Percentiles rank a stretch among this genome's conserved stretches.
Conservation (phyloP, 2,329 filamentous ascomycete species). For the Drechmeria coniospora region DNA sequence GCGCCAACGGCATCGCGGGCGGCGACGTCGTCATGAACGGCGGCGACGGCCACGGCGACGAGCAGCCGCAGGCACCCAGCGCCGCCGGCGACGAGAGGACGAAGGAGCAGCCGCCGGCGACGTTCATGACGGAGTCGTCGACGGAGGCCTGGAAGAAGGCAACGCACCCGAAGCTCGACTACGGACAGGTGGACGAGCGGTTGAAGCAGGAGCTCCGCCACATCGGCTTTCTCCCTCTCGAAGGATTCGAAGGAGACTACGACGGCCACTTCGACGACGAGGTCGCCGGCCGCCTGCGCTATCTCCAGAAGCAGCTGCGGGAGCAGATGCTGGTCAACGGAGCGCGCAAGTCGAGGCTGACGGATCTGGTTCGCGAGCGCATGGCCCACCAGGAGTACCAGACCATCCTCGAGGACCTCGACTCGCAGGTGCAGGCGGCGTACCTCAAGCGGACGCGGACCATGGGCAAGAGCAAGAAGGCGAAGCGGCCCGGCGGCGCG, state of each 20-base stretch:
- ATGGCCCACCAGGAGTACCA: conserved; percentile 96
- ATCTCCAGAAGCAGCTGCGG: conserved; percentile 68
- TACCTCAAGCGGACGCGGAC: conserved; percentile 93
- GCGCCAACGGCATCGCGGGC: conserved; percentile 34
- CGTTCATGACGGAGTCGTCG: conserved; percentile 64
- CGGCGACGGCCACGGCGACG: conserved; percentile 26
- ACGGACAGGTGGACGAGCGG: conserved; percentile 75
- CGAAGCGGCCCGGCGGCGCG: conserved; percentile 62
- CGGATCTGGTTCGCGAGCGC: conserved; percentile 76
- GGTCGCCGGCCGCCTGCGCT: conserved; percentile 74
- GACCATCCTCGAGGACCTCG: conserved; percentile 91
- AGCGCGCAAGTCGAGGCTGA: conserved; percentile 71
- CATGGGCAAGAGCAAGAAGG: conserved; percentile 86
- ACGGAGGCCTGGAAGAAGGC: conserved; percentile 68
- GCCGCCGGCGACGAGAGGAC: conserved; percentile 22
- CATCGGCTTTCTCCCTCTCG: conserved; percentile 68
- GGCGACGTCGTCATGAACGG: conserved; percentile 42
- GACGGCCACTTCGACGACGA: conserved; percentile 88
- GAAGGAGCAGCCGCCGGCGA: conserved; percentile 45
- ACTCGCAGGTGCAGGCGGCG: conserved; percentile 84
- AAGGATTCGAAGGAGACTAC: conserved; percentile 55
- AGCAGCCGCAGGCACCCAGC: conserved; percentile 10
- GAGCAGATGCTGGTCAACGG: conserved; percentile 79
- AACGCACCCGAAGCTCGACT: conserved; percentile 62
- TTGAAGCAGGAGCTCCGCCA: conserved; percentile 82